phyloP scores from a whole-genome alignment of 2,329 filamentous ascomycete genomes.

The Colletotrichum tabaci region DNA sequence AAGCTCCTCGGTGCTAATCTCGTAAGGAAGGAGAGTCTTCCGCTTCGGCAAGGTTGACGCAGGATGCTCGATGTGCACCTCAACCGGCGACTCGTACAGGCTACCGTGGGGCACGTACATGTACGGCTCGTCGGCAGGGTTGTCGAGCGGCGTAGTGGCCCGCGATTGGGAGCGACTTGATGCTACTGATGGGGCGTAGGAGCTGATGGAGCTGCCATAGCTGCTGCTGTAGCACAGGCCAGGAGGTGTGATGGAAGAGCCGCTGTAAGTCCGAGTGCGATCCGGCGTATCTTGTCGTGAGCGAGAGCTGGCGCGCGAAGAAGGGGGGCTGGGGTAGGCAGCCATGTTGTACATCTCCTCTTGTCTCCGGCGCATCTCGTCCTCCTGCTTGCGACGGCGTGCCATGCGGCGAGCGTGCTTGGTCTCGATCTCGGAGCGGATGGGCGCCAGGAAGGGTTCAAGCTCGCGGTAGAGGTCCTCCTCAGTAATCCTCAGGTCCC shows the following conservation, averaged over 20 bases:
- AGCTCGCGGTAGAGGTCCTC: conserved; percentile 90
- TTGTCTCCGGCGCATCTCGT: conserved; percentile 54
- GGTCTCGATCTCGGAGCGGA: conserved; percentile 74
- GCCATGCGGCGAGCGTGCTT: conserved; percentile 66
- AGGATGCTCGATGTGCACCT: conserved; percentile 59
- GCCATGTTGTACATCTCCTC: conserved; percentile 51
- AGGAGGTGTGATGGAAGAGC: conserved; percentile 58
- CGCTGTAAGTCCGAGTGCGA: conserved; percentile 56
- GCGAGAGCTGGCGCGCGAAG: conserved; percentile 59
- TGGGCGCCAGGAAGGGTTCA: conserved; percentile 89
- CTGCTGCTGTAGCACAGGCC: conserved; percentile 62
- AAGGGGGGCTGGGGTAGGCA: conserved; percentile 62
- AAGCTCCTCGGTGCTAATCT: conserved; percentile 68
- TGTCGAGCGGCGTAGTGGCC: conserved; percentile 66
- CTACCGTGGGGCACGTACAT: conserved; percentile 57
- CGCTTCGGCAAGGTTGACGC: conserved; percentile 52
- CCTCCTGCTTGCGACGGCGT: conserved; percentile 63
- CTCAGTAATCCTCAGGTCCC: conserved; percentile 89
- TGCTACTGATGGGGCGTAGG: conserved; percentile 63
- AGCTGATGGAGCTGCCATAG: conserved; percentile 57
- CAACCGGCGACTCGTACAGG: conserved; percentile 65
- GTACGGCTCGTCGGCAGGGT: conserved; percentile 61
- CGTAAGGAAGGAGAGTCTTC: conserved; percentile 63
- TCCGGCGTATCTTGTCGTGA: conserved; percentile 59
- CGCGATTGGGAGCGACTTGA: conserved; percentile 61